Base-by-base conservation (phyloP, 805 yeast genomes). In the Kuraishia piskuri region DNA sequence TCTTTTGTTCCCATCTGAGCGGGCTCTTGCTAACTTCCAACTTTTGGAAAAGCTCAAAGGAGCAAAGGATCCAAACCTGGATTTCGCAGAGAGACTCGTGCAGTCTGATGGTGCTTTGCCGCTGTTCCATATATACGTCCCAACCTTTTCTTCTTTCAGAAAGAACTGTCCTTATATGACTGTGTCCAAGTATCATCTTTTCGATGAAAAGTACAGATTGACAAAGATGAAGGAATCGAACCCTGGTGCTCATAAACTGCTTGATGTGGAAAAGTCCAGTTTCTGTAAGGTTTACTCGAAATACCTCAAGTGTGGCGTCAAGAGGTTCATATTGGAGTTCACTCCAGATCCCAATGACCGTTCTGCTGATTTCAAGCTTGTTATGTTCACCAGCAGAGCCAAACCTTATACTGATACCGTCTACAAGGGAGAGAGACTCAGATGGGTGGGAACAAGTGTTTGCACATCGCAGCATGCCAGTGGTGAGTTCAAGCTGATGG, bases 401-500 rank as follows among this genome's bases (percentile, higher is more conserved):
- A 57, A 57, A 22, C 60, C 60, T 4, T 57, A 54, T 49, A 53
- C 58, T 19, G 60, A 57, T 45, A 22, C 54, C 12, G 36, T 57
- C 17, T 57, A 57, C 50, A 55, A 54, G 47, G 50, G 51, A 5
- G 56, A 58, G n/a, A 52, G 46, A 40, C 50, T 57, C 22, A 52
- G 60, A 20, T 55, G 57, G 51, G 57, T 57, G 12, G 60, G 60
- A 17, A 57, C 58, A 2, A 49, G 57, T 9, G 56, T 56, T n/a
- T 14, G 49, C 12, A 53, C 54, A 4, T 49, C 54, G 8, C 50
- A 51, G 17, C 54, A 53, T 45, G 57, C 57, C 2, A 54, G 56
- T 44, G 23, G 53, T 12, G 12, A 52, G 8, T 54, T 57, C 20
- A 53, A 56, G 53, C 21, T 57, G 21, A 52, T 55, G 56, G 46